Evolutionary conservation across 129 eudicot genomes (phyloP).

Genomic region (Tagetes erecta): DNA sequence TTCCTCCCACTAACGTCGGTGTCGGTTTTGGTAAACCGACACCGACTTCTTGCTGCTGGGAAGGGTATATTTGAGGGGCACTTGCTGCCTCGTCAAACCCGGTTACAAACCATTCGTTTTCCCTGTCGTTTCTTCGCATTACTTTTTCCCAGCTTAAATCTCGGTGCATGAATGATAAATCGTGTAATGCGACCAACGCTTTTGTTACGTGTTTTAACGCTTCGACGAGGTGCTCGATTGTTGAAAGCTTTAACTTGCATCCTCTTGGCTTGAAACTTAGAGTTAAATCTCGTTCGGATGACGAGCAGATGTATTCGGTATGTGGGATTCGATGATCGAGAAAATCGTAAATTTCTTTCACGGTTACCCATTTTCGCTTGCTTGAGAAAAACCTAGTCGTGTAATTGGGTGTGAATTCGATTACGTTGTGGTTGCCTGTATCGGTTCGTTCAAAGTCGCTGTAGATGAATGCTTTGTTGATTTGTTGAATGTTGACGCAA

Average conservation of each 20-base stretch:
- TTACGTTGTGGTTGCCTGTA: slow-evolving; percentile 31
- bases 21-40: background rate
- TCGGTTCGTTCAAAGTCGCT: slow-evolving; percentile 63
- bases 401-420: slow-evolving; percentile 54
- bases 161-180: slow-evolving; percentile 78
- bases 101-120: slow-evolving; percentile 55
- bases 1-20: slow-evolving; percentile 30
- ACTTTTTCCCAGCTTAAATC: slow-evolving; percentile 83
- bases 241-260: slow-evolving; percentile 53
- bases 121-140: slow-evolving; percentile 42
- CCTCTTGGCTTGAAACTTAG: slow-evolving; percentile 68
- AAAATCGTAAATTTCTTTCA: slow-evolving; percentile 67
- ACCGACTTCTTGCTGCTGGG: slow-evolving; percentile 22
- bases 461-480: slow-evolving; percentile 35
- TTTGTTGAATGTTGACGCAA: slow-evolving; percentile 26
- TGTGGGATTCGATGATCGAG: slow-evolving; percentile 68
- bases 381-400: slow-evolving; percentile 43
- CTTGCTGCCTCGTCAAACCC: slow-evolving; percentile 74
- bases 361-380: slow-evolving; percentile 53
- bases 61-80: slow-evolving; percentile 69
- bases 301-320: slow-evolving; percentile 41
- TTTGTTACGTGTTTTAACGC: slow-evolving; percentile 65
- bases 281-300: slow-evolving; percentile 48
- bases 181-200: slow-evolving; percentile 71
- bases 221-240: slow-evolving; percentile 50